These are phyloP conservation scores for Verticillium zaregamsianum DNA, from an alignment of 2,329 filamentous ascomycete species.

Conservation along the genomic window DNA sequence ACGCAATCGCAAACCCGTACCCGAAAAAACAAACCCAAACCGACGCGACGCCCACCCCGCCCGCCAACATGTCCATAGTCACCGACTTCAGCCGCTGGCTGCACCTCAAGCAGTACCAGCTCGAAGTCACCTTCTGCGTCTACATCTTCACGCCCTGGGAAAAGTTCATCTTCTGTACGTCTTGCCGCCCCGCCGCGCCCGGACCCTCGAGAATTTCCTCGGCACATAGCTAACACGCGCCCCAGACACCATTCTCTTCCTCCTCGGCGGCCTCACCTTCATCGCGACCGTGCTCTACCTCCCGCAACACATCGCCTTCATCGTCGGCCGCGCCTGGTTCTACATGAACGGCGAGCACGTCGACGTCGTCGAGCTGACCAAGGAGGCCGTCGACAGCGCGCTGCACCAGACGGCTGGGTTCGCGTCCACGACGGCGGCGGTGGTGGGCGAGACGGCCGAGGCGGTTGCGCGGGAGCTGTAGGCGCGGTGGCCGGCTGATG, in stretches of 20 bases:
- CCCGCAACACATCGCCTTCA: slow-evolving; percentile 80
- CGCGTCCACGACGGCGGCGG: slow-evolving; percentile 6
- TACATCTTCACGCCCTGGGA: slow-evolving; percentile 98
- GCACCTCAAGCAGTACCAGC: slow-evolving; percentile 93
- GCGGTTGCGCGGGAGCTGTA: slow-evolving; percentile 29
- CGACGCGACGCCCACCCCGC: neutral
- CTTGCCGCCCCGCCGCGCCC: neutral
- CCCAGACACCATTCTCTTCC: slow-evolving; percentile 87
- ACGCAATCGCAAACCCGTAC: neutral
- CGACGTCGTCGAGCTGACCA: slow-evolving; percentile 42
- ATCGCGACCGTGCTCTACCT: slow-evolving; percentile 90
- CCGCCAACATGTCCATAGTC: slow-evolving; percentile 29
- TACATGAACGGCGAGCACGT: slow-evolving; percentile 83
- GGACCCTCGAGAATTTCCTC: neutral
- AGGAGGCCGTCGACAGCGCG: slow-evolving; percentile 28
- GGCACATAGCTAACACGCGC: neutral
- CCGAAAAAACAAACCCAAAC: neutral
- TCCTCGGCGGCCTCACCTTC: slow-evolving; percentile 79
- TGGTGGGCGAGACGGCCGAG: slow-evolving; percentile 18
- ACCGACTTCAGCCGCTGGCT: slow-evolving; percentile 74
- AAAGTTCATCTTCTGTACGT: slow-evolving; percentile 94
- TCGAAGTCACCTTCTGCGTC: slow-evolving; percentile 92
- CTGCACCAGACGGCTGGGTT: slow-evolving; percentile 24
- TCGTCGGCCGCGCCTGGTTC: slow-evolving; percentile 85
- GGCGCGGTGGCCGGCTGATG: too few relatives aligned